Evolutionary conservation across 2,329 filamentous ascomycete genomes (phyloP).

Genomic region (Penicillium sp.): DNA sequence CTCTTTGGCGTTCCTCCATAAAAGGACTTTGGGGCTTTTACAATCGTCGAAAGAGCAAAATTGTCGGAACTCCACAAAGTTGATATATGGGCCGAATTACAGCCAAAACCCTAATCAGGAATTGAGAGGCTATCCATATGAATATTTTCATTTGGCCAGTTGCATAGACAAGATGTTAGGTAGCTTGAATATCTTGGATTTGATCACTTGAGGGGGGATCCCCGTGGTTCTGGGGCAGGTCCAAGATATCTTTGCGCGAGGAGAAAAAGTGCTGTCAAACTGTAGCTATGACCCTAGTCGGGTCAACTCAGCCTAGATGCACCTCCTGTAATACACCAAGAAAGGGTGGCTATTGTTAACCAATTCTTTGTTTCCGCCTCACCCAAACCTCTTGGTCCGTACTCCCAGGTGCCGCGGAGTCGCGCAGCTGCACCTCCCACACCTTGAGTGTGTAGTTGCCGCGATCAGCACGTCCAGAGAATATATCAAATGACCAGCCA

Average conservation of each 20-base stretch:
- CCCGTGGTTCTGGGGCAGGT: background rate
- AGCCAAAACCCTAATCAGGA: no score
- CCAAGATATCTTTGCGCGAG: background rate
- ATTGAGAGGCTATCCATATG: background rate
- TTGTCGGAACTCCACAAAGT: no score
- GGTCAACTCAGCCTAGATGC: background rate
- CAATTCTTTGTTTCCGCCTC: slow-evolving; percentile 36
- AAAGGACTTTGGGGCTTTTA: background rate
- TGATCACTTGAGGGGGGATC: background rate
- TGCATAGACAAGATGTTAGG: background rate
- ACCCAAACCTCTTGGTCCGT: slow-evolving; percentile 38
- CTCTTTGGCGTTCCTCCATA: background rate
- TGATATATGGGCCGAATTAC: background rate
- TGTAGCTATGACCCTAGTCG: background rate
- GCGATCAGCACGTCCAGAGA: slow-evolving; percentile 62
- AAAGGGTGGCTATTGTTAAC: slow-evolving; percentile 12
- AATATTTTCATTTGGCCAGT: background rate
- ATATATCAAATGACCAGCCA: slow-evolving; percentile 69
- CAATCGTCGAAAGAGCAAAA: background rate
- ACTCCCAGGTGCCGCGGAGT: slow-evolving; percentile 6
- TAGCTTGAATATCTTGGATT: background rate
- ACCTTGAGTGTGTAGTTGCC: slow-evolving; percentile 61
- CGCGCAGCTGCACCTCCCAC: slow-evolving; percentile 63
- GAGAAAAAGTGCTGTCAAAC: background rate
- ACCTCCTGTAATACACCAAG: no score